phyloP scores from a whole-genome alignment of 1,139 yeast genomes.

The Suhomyces kunorum region DNA sequence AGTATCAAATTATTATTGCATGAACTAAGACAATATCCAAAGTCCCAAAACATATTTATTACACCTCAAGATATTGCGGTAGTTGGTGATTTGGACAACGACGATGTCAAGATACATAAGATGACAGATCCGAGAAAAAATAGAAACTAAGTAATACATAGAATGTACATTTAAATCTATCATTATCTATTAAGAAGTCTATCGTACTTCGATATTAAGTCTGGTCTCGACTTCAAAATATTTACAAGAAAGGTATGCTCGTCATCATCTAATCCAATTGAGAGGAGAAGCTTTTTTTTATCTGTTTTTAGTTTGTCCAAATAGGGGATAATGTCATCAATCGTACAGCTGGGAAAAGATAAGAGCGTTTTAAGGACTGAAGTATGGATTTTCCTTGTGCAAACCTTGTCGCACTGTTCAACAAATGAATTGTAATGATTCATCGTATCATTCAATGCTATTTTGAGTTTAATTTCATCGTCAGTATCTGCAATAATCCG shows the following conservation, averaged over 20 bases:
- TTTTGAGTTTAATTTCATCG: not conserved
- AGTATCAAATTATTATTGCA: slow-evolving; percentile 75
- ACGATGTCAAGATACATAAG: slow-evolving; percentile 68
- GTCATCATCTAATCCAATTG: slow-evolving; percentile 1
- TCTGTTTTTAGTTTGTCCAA: not conserved
- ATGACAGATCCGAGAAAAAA: slow-evolving; percentile 57
- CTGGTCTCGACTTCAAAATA: not conserved
- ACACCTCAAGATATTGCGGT: slow-evolving; percentile 93
- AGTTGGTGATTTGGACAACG: slow-evolving; percentile 63
- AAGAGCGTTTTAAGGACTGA: slow-evolving; percentile 5
- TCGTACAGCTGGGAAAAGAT: slow-evolving; percentile 4
- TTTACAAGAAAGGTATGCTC: no score
- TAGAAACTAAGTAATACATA: not conserved
- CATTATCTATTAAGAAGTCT: not conserved
- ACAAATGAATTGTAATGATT: slow-evolving; percentile 2
- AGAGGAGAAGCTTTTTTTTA: no score
- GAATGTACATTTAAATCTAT: not conserved
- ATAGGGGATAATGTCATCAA: slow-evolving; percentile 6
- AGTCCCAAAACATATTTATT: slow-evolving; percentile 85
- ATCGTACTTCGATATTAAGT: not conserved
- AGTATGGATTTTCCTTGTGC: not conserved
- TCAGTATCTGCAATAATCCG: not conserved
- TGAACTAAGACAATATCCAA: slow-evolving; percentile 59
- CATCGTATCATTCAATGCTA: slow-evolving; percentile 2
- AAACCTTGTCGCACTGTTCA: not conserved